Conservation (phyloP, 2,329 filamentous ascomycete genomes). For the Colletotrichum liriopes region DNA sequence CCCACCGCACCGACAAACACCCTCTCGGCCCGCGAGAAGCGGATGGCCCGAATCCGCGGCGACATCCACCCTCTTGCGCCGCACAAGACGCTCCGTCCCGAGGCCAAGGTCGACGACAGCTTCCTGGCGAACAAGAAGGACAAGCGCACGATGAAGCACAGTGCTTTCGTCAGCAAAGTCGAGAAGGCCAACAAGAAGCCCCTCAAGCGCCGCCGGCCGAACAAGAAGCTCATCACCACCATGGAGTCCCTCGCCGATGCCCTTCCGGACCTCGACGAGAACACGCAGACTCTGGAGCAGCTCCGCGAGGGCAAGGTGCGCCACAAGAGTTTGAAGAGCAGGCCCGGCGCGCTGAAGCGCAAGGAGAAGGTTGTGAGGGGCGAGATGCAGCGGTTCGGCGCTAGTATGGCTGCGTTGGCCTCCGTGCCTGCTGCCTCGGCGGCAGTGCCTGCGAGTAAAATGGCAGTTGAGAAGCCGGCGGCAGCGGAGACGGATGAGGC, state of each 20-base stretch:
- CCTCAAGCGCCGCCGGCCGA: slow-evolving; percentile 77
- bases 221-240: slow-evolving; percentile 84
- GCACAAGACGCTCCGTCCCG: slow-evolving; percentile 66
- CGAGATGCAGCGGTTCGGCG: slow-evolving; percentile 88
- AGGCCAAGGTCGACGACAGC: slow-evolving; percentile 66
- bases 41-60: slow-evolving; percentile 65
- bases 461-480: slow-evolving; percentile 43
- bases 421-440: slow-evolving; percentile 49
- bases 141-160: slow-evolving; percentile 87
- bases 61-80: slow-evolving; percentile 66
- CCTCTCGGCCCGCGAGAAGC: slow-evolving; percentile 71
- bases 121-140: slow-evolving; percentile 85
- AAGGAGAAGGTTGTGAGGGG: slow-evolving; percentile 85
- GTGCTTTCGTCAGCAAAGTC: slow-evolving; percentile 83
- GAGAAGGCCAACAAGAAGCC: slow-evolving; percentile 60
- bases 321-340: slow-evolving; percentile 81
- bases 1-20: slow-evolving; percentile 63
- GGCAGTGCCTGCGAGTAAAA: slow-evolving; percentile 29
- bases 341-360: slow-evolving; percentile 85
- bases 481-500: slow-evolving; percentile 37
- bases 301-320: slow-evolving; percentile 73
- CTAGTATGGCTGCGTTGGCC: slow-evolving; percentile 84
- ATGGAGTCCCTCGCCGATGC: slow-evolving; percentile 86
- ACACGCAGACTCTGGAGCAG: slow-evolving; percentile 61
- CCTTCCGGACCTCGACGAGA: slow-evolving; percentile 75